Conservation (phyloP, 345 rosid species). For the Microcos paniculata region DNA sequence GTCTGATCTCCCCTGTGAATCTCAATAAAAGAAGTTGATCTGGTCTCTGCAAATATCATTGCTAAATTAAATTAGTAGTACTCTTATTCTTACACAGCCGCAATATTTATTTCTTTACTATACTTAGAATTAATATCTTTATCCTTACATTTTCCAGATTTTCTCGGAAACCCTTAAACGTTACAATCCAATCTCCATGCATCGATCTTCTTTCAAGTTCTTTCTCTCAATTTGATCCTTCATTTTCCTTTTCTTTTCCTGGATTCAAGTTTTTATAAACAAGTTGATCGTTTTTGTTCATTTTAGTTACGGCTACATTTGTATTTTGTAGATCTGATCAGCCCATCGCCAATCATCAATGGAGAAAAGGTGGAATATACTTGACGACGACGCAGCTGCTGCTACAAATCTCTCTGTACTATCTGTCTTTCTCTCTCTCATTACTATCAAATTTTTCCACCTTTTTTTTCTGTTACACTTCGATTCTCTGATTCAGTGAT, state of each 20-base stretch:
- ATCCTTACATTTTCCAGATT: neutral
- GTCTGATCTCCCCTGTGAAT: no score
- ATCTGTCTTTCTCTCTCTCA: neutral
- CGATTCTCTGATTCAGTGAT: neutral
- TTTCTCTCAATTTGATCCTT: neutral
- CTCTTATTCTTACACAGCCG: neutral
- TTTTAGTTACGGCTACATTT: no score
- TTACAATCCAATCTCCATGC: neutral
- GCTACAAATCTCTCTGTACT: conserved; percentile 10
- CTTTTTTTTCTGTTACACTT: neutral
- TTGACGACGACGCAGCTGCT: neutral
- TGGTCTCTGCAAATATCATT: no score
- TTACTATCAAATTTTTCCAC: neutral
- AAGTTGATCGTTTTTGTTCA: neutral
- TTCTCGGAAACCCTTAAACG: neutral
- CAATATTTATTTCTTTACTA: neutral
- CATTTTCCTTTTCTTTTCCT: neutral
- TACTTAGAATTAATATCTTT: neutral
- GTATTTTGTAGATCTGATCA: neutral
- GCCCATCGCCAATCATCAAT: neutral
- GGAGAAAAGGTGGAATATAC: conserved; percentile 3
- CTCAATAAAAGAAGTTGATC: no score
- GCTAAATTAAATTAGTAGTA: no score
- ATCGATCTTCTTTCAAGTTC: neutral
- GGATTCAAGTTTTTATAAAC: neutral